Evolutionary conservation across 1,284 basidiomycete genomes (phyloP), one percentile per base, ranked within the genome.

Genomic region (Ustilago bromivora): DNA sequence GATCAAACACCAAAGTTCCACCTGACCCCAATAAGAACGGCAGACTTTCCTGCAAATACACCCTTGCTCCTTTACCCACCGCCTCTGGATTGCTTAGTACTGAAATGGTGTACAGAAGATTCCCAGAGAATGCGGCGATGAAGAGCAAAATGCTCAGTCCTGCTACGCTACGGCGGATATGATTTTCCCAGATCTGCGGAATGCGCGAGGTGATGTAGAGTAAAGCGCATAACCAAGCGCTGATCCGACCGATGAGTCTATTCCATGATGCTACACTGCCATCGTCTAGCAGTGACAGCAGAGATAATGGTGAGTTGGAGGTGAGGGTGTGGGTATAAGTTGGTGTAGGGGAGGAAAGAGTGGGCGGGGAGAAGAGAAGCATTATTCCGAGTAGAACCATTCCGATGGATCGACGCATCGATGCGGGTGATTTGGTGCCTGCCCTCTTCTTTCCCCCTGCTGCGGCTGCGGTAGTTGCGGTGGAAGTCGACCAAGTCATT

Each of bases 151-250:
- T 75, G 7, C 76, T 78, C 9, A 86, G 68, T 0, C 85, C 85
- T 8, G 71, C 79, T 1, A 86, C 84, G 3, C 81, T 83, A 23
- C 72, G 65, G 3, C 83, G 75, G 19, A 70, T 63, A 64, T 81
- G 74, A 58, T 86, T 86, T 19, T 79, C 71, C 82, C 82, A 86
- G 41, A 86, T 84, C 60, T 86, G 85, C 1, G 85, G 85, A 23
- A 86, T 75, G 36, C 85, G 81, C 15, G 83, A 84, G 6, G 85
- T 85, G 68, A 84, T 79, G 72, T 86, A 86, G 19, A 85, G 78
- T 19, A 86, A 40, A 0, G 84, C 83, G 53, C 85, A 86, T 1
- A 75, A 60, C 84, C 84, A 86, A 0, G 84, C 83, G 34, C 66
- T 71, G n/a, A 84, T 77, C 32, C 84, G 63, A 1, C 84, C 84